A percentile compares a stretch with the other conserved stretches of the same genome.
phyloP scores from a whole-genome alignment of 371 early-diverging fungal genomes.

The Mortierella sp. region DNA sequence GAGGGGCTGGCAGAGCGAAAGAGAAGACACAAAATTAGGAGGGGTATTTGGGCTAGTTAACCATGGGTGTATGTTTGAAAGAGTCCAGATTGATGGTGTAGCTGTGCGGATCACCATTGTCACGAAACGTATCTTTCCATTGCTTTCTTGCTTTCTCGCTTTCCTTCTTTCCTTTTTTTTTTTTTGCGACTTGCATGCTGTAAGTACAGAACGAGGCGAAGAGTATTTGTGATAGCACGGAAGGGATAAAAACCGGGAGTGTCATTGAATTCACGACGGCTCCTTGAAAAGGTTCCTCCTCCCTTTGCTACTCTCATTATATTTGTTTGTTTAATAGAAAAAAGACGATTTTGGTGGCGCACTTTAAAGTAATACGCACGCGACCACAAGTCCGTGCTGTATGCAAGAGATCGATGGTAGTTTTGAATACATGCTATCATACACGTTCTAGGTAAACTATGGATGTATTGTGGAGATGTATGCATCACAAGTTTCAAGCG shows the following conservation, averaged over 20 bases:
- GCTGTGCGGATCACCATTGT: neutral
- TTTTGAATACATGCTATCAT: too few relatives aligned
- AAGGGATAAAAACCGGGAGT: neutral
- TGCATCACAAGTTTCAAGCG: too few relatives aligned
- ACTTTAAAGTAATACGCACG: neutral
- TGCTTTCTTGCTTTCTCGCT: too few relatives aligned
- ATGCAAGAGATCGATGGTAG: too few relatives aligned
- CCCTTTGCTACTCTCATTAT: neutral
- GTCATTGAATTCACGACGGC: neutral
- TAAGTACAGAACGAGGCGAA: neutral
- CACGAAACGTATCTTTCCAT: neutral
- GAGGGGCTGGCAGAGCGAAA: too few relatives aligned
- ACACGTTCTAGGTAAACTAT: too few relatives aligned
- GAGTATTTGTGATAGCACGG: neutral
- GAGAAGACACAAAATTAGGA: neutral
- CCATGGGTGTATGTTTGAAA: neutral
- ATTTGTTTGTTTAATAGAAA: too few relatives aligned
- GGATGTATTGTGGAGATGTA: too few relatives aligned
- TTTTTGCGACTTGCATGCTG: neutral
- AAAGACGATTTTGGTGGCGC: too few relatives aligned
- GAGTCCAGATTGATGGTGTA: neutral
- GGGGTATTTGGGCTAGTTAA: neutral
- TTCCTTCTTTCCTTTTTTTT: neutral
- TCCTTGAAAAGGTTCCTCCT: neutral
- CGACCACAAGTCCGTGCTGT: neutral